These are phyloP conservation scores for Eimeria maxima DNA, from an alignment of 169 alveolate genomes.

Conservation along the genomic window DNA sequence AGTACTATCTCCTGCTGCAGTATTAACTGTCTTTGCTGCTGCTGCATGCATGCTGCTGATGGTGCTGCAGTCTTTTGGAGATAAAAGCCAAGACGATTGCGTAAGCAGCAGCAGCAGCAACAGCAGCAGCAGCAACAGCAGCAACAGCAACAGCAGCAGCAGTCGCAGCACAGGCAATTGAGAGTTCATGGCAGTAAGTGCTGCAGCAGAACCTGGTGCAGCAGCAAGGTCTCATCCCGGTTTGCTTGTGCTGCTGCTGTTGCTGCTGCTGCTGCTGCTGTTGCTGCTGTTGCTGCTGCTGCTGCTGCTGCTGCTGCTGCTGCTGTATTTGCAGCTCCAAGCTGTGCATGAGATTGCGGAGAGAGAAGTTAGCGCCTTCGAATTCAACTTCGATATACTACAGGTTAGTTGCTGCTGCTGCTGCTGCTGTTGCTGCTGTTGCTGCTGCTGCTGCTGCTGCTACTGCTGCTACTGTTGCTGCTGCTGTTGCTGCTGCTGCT, in stretches of 20 bases:
- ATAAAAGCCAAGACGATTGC: constrained; percentile 27
- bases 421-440: constrained; percentile 43
- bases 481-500: background rate
- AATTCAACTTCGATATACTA: constrained; percentile 44
- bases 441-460: constrained; percentile 49
- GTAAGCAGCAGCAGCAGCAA: constrained; percentile 17
- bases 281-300: background rate
- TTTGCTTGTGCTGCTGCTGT: no score
- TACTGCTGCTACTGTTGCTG: background rate
- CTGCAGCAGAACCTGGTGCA: constrained; percentile 17
- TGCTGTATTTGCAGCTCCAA: constrained; percentile 42
- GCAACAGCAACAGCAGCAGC: constrained; percentile 14
- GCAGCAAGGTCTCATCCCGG: background rate
- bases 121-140: constrained; percentile 3
- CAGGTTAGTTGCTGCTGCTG: background rate
- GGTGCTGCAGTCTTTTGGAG: constrained; percentile 37
- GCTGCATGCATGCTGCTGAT: constrained; percentile 23
- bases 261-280: no score
- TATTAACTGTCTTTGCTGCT: background rate
- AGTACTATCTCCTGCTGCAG: background rate
- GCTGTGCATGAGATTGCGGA: constrained; percentile 64
- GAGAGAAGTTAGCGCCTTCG: constrained; percentile 66
- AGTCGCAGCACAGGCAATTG: background rate
- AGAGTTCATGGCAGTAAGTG: no score
- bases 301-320: background rate